These are phyloP conservation scores for Actinomucor elegans DNA, from an alignment of 371 early-diverging fungal genomes.

Conservation along the genomic window DNA sequence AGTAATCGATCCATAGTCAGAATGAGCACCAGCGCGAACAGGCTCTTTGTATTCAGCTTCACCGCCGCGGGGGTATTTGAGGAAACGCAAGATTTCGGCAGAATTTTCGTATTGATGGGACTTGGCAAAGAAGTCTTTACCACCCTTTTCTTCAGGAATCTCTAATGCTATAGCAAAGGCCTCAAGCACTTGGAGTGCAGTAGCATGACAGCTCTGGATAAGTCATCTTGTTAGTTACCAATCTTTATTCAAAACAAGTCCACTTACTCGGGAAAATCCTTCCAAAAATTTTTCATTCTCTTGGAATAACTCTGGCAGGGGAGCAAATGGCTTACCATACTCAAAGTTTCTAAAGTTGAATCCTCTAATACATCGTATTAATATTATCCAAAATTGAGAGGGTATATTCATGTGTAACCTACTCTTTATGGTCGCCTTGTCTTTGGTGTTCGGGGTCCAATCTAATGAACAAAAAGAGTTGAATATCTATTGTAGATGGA, in stretches of 20 bases:
- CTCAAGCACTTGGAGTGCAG: conserved; percentile 50
- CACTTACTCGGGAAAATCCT: conserved; percentile 39
- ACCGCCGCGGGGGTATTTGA: conserved; percentile 63
- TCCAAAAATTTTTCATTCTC: conserved; percentile 25
- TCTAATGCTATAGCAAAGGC: conserved; percentile 64
- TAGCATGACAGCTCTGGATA: conserved; percentile 45
- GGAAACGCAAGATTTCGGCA: conserved; percentile 53
- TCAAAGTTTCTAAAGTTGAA: conserved; percentile 58
- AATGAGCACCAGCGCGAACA: conserved; percentile 63
- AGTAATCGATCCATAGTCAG: conserved; percentile 76
- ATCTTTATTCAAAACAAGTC: background rate
- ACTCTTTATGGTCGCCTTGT: conserved; percentile 69
- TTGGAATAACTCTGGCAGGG: conserved; percentile 39
- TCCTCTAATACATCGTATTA: conserved; percentile 52
- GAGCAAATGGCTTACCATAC: conserved; percentile 38
- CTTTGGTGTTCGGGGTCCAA: conserved; percentile 57
- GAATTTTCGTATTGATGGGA: conserved; percentile 53
- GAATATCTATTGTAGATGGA: too few species aligned
- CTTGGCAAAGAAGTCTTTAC: conserved; percentile 52
- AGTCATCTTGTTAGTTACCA: background rate
- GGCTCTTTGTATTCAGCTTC: conserved; percentile 32
- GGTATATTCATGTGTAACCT: conserved; percentile 14
- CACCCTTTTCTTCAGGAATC: conserved; percentile 57
- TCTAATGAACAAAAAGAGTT: too few species aligned
- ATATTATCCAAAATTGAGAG: too few species aligned